These are phyloP conservation scores for Penicillium sp. DNA, from an alignment of 2,329 filamentous ascomycete species.

Conservation along the genomic window DNA sequence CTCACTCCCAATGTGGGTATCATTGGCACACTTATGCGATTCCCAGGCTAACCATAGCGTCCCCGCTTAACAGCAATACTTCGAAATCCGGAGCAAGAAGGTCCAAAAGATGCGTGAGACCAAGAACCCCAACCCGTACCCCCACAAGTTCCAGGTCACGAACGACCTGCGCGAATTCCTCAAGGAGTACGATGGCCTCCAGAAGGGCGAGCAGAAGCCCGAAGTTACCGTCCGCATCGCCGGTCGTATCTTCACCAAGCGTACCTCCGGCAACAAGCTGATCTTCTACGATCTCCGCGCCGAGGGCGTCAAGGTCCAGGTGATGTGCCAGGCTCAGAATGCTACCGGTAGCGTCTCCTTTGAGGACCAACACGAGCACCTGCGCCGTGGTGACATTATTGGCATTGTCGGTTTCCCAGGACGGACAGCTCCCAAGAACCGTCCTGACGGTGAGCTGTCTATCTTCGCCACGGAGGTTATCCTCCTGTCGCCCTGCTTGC, in stretches of 20 bases:
- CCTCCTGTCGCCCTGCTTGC: conserved; percentile 83
- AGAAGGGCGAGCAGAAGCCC: conserved; percentile 78
- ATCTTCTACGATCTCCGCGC: conserved; percentile 84
- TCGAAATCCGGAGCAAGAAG: conserved; percentile 83
- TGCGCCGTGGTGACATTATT: conserved; percentile 88
- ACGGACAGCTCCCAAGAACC: conserved; percentile 80
- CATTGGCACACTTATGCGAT: not conserved
- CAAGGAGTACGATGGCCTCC: conserved; percentile 67
- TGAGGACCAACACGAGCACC: conserved; percentile 79
- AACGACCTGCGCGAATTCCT: conserved; percentile 77
- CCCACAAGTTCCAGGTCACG: conserved; percentile 86
- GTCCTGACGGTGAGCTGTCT: conserved; percentile 83
- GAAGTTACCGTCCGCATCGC: conserved; percentile 72
- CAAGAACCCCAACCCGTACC: conserved; percentile 77
- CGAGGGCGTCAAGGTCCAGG: conserved; percentile 73
- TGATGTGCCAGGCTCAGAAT: conserved; percentile 86
- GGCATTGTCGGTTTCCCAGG: conserved; percentile 80
- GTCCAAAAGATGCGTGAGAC: conserved; percentile 71
- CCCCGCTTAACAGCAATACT: conserved; percentile 64
- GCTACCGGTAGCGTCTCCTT: conserved; percentile 65
- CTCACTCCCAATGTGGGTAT: conserved; percentile 64
- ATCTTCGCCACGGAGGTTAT: conserved; percentile 85
- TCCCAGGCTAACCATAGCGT: conserved; percentile 8
- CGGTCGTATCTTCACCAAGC: conserved; percentile 84
- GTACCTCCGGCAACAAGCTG: conserved; percentile 74